These are phyloP conservation scores for Globisporangium takayamanum DNA, from an alignment of 352 stramenopile species.

Conservation along the genomic window DNA sequence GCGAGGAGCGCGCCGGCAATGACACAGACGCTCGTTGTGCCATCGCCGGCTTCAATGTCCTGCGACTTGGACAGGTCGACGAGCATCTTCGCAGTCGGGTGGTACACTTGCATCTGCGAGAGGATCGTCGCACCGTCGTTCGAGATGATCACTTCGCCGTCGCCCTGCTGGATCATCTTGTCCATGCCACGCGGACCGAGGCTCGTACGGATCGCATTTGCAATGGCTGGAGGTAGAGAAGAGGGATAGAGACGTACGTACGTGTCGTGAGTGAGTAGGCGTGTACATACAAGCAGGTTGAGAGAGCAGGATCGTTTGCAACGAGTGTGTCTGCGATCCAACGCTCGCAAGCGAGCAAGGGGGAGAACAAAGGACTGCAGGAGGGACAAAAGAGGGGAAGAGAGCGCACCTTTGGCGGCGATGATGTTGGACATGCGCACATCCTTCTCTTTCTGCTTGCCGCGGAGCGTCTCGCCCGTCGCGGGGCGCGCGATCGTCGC, in stretches of 20 bases:
- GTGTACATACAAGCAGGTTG: not conserved
- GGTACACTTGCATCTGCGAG: conserved; percentile 96
- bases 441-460: conserved; percentile 96
- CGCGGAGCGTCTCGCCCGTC: conserved; percentile 71
- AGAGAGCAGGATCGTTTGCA: not conserved
- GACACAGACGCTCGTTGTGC: conserved; percentile 97
- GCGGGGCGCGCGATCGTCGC: conserved; percentile 47
- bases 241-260: not conserved
- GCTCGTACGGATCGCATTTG: conserved; percentile 97
- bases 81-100: conserved; percentile 99
- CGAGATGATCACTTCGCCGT: conserved; percentile 98
- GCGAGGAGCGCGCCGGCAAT: conserved; percentile 98
- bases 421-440: conserved; percentile 98
- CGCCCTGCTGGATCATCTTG: conserved; percentile 98
- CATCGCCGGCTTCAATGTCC: conserved; percentile 98
- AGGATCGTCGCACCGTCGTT: conserved; percentile 99
- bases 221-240: conserved; percentile 74
- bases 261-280: not conserved
- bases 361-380: not conserved
- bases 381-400: not conserved
- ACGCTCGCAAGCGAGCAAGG: not conserved
- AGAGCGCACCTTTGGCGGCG: conserved; percentile 90
- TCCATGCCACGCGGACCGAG: conserved; percentile 98
- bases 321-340: not conserved
- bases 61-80: conserved; percentile 99